Conservation (phyloP, 2,329 filamentous ascomycete species). For the Nigrospora oryzae region DNA sequence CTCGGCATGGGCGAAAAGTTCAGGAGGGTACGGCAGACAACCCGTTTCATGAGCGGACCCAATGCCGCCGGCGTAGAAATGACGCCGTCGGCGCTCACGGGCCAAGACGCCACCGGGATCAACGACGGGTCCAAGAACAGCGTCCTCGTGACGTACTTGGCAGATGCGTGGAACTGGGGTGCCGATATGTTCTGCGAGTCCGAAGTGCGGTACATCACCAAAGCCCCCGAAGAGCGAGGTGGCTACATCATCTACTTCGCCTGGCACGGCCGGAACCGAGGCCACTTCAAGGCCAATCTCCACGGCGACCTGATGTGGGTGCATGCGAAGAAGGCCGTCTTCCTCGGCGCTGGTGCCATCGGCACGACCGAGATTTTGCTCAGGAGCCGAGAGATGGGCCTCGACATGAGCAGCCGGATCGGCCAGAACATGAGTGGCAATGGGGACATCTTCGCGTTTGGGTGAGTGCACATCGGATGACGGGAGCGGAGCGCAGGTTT, state of each 20-base stretch:
- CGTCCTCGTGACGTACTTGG: constrained; percentile 57
- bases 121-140: constrained; percentile 63
- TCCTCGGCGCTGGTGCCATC: constrained; percentile 56
- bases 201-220: constrained; percentile 55
- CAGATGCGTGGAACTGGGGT: constrained; percentile 65
- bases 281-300: constrained; percentile 43
- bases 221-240: constrained; percentile 31
- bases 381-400: constrained; percentile 48
- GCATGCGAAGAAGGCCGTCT: constrained; percentile 54
- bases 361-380: constrained; percentile 60
- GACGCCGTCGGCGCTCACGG: constrained; percentile 49
- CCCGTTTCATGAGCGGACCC: constrained; percentile 49
- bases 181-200: constrained; percentile 64
- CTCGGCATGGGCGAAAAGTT: constrained; percentile 45
- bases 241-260: constrained; percentile 59
- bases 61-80: constrained; percentile 60
- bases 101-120: constrained; percentile 54
- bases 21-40: constrained; percentile 50
- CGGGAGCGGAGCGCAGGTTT: too few species aligned
- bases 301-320: constrained; percentile 59
- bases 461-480: constrained; percentile 23
- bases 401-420: constrained; percentile 47
- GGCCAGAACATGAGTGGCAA: constrained; percentile 58
- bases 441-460: constrained; percentile 57
- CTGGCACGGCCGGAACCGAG: constrained; percentile 53